Evolutionary conservation across 805 yeast genomes (phyloP).

Genomic region (Wickerhamomyces xylosicus): DNA sequence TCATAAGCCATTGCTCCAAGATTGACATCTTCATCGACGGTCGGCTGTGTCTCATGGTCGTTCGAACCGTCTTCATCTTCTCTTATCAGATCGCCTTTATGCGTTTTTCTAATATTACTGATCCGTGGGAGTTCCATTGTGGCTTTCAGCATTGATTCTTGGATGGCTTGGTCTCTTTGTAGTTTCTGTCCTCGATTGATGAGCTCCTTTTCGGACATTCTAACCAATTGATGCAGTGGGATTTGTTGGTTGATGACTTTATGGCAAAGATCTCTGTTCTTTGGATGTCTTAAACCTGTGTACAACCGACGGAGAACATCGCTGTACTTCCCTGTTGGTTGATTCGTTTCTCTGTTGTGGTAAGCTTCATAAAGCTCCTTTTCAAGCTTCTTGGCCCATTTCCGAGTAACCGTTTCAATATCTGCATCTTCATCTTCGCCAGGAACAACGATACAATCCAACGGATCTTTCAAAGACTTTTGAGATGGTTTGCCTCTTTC

Average conservation of each 20-base stretch:
- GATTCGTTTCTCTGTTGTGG: conserved; percentile 19
- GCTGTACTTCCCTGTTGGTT: conserved; percentile 31
- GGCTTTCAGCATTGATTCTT: conserved; percentile 56
- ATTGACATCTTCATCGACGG: conserved; percentile 18
- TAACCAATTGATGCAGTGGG: conserved; percentile 47
- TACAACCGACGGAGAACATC: conserved; percentile 59
- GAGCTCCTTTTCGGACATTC: conserved; percentile 63
- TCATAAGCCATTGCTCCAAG: conserved; percentile 16
- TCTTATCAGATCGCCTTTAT: conserved; percentile 79
- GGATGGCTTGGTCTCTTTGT: conserved; percentile 61
- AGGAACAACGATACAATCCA: neutral
- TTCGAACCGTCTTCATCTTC: conserved; percentile 32
- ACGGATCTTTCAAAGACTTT: too few species aligned
- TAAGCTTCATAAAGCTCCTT: conserved; percentile 31
- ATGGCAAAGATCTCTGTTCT: conserved; percentile 48
- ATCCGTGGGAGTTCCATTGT: conserved; percentile 51
- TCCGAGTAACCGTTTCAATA: neutral
- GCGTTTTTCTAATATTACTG: conserved; percentile 69
- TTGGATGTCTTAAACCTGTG: conserved; percentile 45
- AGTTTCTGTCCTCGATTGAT: conserved; percentile 64
- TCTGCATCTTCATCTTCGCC: neutral
- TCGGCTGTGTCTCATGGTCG: conserved; percentile 3
- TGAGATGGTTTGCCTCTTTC: too few species aligned
- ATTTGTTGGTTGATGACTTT: conserved; percentile 47
- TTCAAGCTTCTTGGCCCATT: conserved; percentile 44